These are phyloP conservation scores for Vigna mungo DNA, from an alignment of 306 rosid species.

Conservation along the genomic window DNA sequence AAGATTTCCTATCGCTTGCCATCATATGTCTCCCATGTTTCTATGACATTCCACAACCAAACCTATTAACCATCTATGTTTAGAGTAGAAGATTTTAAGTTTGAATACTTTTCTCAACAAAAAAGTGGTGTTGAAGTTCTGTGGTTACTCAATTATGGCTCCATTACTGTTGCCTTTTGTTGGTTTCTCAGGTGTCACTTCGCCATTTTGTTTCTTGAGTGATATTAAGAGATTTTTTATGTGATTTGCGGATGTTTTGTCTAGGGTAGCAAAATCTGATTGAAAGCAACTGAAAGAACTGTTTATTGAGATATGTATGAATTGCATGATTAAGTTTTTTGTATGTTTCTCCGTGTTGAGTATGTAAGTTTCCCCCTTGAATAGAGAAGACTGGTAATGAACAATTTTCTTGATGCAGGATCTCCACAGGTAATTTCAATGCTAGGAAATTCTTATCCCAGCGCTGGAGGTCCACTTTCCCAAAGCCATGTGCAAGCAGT, in stretches of 20 bases:
- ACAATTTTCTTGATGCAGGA: slow-evolving; percentile 68
- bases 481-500: slow-evolving; percentile 85
- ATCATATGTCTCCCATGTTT: no score
- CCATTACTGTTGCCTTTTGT: background rate
- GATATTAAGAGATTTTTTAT: background rate
- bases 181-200: background rate
- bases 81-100: no score
- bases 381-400: slow-evolving; percentile 32
- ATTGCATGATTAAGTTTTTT: background rate
- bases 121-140: no score
- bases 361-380: background rate
- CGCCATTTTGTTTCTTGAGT: background rate
- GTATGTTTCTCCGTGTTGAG: slow-evolving; percentile 24
- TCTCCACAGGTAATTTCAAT: slow-evolving; percentile 91
- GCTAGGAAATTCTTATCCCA: slow-evolving; percentile 86
- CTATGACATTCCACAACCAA: no score
- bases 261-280: slow-evolving; percentile 10
- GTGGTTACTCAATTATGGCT: no score
- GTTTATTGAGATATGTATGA: slow-evolving; percentile 4
- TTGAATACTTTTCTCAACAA: no score
- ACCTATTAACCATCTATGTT: no score
- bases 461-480: slow-evolving; percentile 85
- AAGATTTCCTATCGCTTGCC: no score
- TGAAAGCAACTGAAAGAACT: background rate
- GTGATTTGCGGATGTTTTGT: background rate